Conservation (phyloP, 345 rosid species). For the Erodium maritimum region DNA sequence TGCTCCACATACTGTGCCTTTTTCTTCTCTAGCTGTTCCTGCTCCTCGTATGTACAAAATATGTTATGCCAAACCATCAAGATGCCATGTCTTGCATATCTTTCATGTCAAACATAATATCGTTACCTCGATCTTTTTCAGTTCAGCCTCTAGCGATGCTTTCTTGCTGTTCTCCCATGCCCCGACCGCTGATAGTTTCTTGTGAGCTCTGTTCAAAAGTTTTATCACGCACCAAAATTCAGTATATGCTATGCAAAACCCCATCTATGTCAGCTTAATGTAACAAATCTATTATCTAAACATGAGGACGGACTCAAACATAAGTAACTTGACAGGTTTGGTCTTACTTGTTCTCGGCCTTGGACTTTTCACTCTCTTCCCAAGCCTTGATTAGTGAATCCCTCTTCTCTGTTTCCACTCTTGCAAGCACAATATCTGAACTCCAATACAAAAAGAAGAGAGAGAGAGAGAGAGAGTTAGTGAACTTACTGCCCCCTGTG, state of each 20-base stretch:
- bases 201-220: constrained; percentile 45
- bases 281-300: background rate
- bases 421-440: constrained; percentile 65
- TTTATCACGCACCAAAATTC: background rate
- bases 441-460: background rate
- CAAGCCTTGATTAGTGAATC: constrained; percentile 75
- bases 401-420: constrained; percentile 68
- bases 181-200: constrained; percentile 35
- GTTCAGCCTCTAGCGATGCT: constrained; percentile 53
- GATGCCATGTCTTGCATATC: too few species aligned
- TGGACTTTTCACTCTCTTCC: constrained; percentile 93
- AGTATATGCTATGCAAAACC: background rate
- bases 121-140: constrained; percentile 55
- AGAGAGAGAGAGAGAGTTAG: too few species aligned
- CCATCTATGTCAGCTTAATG: too few species aligned
- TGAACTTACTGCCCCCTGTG: background rate
- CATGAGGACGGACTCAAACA: too few species aligned
- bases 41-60: constrained; percentile 4
- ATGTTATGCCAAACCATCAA: background rate
- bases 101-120: too few species aligned
- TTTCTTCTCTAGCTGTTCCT: constrained; percentile 74
- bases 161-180: constrained; percentile 66
- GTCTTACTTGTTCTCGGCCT: constrained; percentile 73
- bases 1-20: constrained; percentile 66
- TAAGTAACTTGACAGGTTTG: background rate